A percentile compares a stretch with the other conserved stretches of the same genome.
Conservation (phyloP, 805 yeast genomes). For the Ogataea polymorpha region DNA sequence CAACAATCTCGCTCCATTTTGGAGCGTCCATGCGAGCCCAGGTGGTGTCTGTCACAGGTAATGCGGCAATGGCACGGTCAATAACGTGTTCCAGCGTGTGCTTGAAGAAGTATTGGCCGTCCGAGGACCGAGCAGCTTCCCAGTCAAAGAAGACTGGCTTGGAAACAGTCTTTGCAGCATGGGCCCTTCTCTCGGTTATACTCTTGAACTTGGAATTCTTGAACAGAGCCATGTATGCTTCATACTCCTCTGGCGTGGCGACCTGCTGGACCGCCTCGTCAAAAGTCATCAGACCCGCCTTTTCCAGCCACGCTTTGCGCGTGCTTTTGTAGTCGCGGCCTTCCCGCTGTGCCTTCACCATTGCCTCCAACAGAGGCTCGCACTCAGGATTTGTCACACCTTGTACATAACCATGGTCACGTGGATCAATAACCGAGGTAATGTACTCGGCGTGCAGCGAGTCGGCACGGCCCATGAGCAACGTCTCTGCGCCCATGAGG, state of each 20-base stretch:
- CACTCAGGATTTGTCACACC: constrained; percentile 41
- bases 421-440: constrained; percentile 51
- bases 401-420: constrained; percentile 54
- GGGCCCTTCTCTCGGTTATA: constrained; percentile 21
- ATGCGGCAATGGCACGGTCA: constrained; percentile 49
- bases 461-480: constrained; percentile 61
- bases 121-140: constrained; percentile 60
- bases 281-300: constrained; percentile 43
- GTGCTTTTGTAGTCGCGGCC: constrained; percentile 37
- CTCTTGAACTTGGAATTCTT: constrained; percentile 17
- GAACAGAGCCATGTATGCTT: constrained; percentile 12
- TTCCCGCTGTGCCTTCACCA: constrained; percentile 39
- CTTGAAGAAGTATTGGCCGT: constrained; percentile 52
- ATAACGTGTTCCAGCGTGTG: constrained; percentile 54
- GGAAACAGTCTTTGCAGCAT: constrained; percentile 27
- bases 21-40: constrained; percentile 68
- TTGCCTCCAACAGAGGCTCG: constrained; percentile 43
- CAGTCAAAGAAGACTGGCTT: constrained; percentile 46
- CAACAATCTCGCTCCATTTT: constrained; percentile 48
- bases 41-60: constrained; percentile 56
- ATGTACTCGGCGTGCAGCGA: constrained; percentile 52
- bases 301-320: constrained; percentile 45
- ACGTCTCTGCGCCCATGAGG: constrained; percentile 55
- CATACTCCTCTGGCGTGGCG: constrained; percentile 24
- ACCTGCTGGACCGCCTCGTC: constrained; percentile 47